phyloP scores from a whole-genome alignment of 106 monocot genomes.

The Dendrobium nobile region DNA sequence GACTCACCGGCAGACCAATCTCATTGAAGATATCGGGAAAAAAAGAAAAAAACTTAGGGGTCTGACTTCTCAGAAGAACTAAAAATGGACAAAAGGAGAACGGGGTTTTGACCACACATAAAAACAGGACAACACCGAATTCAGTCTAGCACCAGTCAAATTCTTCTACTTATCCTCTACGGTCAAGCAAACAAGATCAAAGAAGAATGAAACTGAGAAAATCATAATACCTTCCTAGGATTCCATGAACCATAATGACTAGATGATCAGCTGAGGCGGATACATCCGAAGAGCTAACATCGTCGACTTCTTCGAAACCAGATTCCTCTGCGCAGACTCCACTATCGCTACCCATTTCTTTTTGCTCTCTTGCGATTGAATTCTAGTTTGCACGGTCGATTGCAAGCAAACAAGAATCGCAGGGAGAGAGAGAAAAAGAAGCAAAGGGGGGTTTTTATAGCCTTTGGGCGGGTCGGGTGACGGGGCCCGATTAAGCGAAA shows the following conservation, averaged over 20 bases:
- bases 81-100: not conserved
- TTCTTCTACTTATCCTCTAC: not conserved
- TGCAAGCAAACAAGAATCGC: not conserved
- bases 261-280: constrained; percentile 58
- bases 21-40: not conserved
- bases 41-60: not conserved
- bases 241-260: constrained; percentile 90
- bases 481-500: not conserved
- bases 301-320: constrained; percentile 32
- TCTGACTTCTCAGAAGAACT: not conserved
- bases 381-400: not conserved
- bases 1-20: not conserved
- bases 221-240: constrained; percentile 66
- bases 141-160: not conserved
- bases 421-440: not conserved
- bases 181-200: not conserved
- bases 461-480: not conserved
- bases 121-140: not conserved
- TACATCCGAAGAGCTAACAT: constrained; percentile 22
- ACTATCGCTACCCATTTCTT: constrained; percentile 31
- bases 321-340: constrained; percentile 30
- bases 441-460: not conserved
- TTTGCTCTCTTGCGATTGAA: not conserved
- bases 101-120: not conserved
- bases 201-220: not conserved